Evolutionary conservation across 2,329 filamentous ascomycete species (phyloP).

Genomic region (Aspergillus jensenii): DNA sequence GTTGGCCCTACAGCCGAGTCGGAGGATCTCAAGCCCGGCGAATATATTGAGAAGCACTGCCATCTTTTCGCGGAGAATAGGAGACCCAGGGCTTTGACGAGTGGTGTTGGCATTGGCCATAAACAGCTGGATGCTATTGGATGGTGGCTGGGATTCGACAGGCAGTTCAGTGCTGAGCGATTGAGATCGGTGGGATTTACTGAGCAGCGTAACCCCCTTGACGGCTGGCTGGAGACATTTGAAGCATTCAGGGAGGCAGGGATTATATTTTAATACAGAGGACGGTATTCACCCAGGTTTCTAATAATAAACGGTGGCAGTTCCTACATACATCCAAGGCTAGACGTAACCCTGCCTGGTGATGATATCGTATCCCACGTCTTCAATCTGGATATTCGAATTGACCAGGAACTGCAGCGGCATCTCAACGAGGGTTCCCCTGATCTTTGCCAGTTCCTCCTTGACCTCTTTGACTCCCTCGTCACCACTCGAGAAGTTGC

Average conservation of each 20-base stretch:
- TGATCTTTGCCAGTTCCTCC: neutral
- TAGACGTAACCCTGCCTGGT: slow-evolving; percentile 3
- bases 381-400: neutral
- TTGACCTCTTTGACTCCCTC: neutral
- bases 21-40: slow-evolving; percentile 12
- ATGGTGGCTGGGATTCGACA: slow-evolving; percentile 50
- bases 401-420: neutral
- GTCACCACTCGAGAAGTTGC: neutral
- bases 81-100: slow-evolving; percentile 21
- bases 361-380: neutral
- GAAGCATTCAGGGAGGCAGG: slow-evolving; percentile 43
- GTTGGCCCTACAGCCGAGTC: slow-evolving; percentile 16
- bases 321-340: neutral
- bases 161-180: slow-evolving; percentile 46
- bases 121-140: slow-evolving; percentile 47
- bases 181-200: slow-evolving; percentile 42
- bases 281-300: neutral
- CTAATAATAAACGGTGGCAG: neutral
- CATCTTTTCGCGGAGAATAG: slow-evolving; percentile 30
- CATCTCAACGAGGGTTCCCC: neutral
- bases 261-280: slow-evolving; percentile 37
- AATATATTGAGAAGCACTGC: slow-evolving; percentile 28
- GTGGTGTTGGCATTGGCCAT: slow-evolving; percentile 40
- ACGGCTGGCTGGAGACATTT: slow-evolving; percentile 47
- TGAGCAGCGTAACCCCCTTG: slow-evolving; percentile 37